phyloP scores from a whole-genome alignment of 345 rosid genomes.

The Boechera divaricarpa region DNA sequence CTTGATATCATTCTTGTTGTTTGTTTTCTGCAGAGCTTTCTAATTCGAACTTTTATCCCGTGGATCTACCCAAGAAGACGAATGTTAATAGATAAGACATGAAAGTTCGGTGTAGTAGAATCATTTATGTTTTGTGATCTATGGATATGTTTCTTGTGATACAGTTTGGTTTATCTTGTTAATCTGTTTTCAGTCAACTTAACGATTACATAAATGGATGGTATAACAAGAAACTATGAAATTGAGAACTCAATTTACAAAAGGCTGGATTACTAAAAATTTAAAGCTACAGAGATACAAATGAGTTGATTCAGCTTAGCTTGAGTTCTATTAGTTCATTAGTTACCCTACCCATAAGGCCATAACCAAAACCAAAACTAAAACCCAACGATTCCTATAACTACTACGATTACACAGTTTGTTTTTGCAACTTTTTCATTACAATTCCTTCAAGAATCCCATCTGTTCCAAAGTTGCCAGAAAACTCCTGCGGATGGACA shows the following conservation, averaged over 20 bases:
- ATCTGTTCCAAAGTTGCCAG: constrained; percentile 56
- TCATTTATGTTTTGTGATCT: neutral
- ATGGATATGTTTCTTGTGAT: constrained; percentile 21
- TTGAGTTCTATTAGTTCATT: neutral
- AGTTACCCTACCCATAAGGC: neutral
- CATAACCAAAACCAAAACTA: neutral
- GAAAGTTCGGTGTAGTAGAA: neutral
- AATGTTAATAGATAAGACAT: constrained; percentile 12
- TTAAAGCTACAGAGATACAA: neutral
- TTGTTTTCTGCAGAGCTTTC: constrained; percentile 22
- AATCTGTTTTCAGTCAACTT: neutral
- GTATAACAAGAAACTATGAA: neutral
- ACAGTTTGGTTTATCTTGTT: neutral
- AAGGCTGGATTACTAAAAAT: neutral
- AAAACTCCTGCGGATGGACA: constrained; percentile 55
- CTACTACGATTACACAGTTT: neutral
- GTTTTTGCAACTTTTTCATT: constrained; percentile 46
- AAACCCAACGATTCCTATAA: neutral
- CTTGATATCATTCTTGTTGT: constrained; percentile 4
- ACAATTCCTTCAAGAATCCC: constrained; percentile 66
- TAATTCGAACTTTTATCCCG: neutral
- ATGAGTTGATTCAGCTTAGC: neutral
- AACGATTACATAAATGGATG: neutral
- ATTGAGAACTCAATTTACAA: neutral
- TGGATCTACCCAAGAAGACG: constrained; percentile 23